Evolutionary conservation across 164 flowering plant genomes (phyloP), one percentile per base, ranked within the genome.

Genomic region (Dillenia turbinata): DNA sequence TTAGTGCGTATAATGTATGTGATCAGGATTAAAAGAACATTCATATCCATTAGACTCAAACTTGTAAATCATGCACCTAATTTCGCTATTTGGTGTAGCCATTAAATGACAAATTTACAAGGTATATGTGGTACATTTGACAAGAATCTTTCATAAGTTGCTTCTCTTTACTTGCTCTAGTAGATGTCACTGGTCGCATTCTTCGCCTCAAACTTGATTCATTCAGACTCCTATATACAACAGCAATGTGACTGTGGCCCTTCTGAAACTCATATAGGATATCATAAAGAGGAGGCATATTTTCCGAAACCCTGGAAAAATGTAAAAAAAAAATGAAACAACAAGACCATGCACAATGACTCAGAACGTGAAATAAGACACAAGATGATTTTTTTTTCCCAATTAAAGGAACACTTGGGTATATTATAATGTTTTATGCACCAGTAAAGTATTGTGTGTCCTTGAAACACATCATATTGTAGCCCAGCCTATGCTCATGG

Each of bases 221-320:
- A 73, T 70, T 78, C 40, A 68, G 66, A 76, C 79, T 84, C 75
- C 69, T 88, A 61, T 74, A 12, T 13, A 57, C 60, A 45, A 57
- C 60, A 57, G 60, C 60, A 44, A 57, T 44, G 60, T 57, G 60
- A 49, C 60, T 57, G 19, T 57, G 60, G 46, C 60, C 60, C 33
- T 57, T 57, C 60, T 57, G 60, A 57, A 57, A 57, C 46, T 57
- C 60, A 57, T 57, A 44, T 26, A 57, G 60, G 11, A 57, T 57
- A 57, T 57, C 60, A 57, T 57, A 57, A 45, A 57, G n/a, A n/a
- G n/a, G 60, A 44, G 60, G 49, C 26, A 57, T 57, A 49, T 45
- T 45, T 57, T 57, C 60, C 44, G 82, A 72, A 56, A 87, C 90
- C 77, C 94, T 87, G 83, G 47, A 70, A 19, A 45, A 26, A 52